Evolutionary conservation across 2,329 filamentous ascomycete genomes (phyloP), one percentile per base, ranked within the genome.

Genomic region (Fusarium heterosporum): DNA sequence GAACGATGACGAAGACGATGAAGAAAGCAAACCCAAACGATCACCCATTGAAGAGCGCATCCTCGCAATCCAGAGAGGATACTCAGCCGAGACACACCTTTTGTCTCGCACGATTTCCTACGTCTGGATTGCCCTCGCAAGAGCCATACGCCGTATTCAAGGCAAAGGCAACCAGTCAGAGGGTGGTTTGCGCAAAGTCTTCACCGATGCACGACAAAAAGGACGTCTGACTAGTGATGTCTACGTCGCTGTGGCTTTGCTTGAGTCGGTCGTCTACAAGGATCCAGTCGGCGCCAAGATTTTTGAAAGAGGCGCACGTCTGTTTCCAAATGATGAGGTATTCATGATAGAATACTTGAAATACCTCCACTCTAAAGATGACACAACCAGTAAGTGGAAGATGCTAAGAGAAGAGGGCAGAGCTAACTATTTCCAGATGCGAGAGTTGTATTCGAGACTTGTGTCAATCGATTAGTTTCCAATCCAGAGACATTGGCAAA

Each of bases 281-380:
- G 96, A 98, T 73, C 87, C 90, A 1, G 93, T 96, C 1, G 95
- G 94, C 2, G 92, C 91, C 41, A 97, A 96, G 80, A 98, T 99
- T 61, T 97, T 98, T 70, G 96, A 99, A 76, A 91, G 95, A 43
- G 96, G 96, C 19, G 89, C 95, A 66, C 96, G 93, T 74, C 83
- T 99, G 13, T 99, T 98, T 75, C 95, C 95, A 0, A 93, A 96
- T 47, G 95, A 98, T 73, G 94, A 97, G 76, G 85, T 89, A 58
- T 98, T 98, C 79, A 93, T 96, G 66, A 85, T 99, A 50, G 94
- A 98, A 78, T 98, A 99, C 77, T 84, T 99, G 72, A 97, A 97
- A 81, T 96, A 97, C 78, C 82, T 99, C 61, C 91, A 98, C 72
- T 90, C 92, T 13, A 93, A 92, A 75, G 95, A 97, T 72, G 96